Evolutionary conservation across 2,329 filamentous ascomycete genomes (phyloP).

Genomic region (Thermomyces lanuginosus): DNA sequence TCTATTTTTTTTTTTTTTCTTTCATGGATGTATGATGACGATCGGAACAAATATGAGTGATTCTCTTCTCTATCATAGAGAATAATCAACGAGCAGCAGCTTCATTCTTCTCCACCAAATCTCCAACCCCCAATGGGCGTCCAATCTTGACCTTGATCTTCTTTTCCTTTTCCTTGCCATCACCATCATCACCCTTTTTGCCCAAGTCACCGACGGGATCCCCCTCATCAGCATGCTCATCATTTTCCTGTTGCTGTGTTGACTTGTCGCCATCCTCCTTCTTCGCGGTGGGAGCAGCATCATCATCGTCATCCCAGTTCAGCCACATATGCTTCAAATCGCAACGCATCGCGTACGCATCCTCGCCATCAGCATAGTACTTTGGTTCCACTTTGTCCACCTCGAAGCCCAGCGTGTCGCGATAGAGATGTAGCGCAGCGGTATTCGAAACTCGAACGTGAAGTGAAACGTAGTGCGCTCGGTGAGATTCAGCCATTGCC

Average conservation of each 20-base stretch:
- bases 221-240: conserved; percentile 42
- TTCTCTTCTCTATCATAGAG: no score
- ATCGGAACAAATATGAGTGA: no score
- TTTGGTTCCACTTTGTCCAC: conserved; percentile 49
- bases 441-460: conserved; percentile 91
- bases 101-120: conserved; percentile 36
- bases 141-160: conserved; percentile 80
- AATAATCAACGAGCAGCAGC: conserved; percentile 7
- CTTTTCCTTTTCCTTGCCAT: conserved; percentile 35
- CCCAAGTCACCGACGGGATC: conserved; percentile 53
- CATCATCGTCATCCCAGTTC: conserved; percentile 33
- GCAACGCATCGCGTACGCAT: conserved; percentile 87
- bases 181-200: conserved; percentile 28
- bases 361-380: conserved; percentile 84
- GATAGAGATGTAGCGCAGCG: conserved; percentile 81
- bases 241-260: conserved; percentile 12
- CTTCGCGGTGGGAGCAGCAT: conserved; percentile 16
- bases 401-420: conserved; percentile 76
- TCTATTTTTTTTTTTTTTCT: no score
- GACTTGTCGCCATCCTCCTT: no score
- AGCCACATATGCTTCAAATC: conserved; percentile 44
- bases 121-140: conserved; percentile 57
- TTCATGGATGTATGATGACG: no score
- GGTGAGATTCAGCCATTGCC: conserved; percentile 92
- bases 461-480: conserved; percentile 80